Conservation (phyloP, 1,139 yeast genomes). For the Pichia sorboxylosa region DNA sequence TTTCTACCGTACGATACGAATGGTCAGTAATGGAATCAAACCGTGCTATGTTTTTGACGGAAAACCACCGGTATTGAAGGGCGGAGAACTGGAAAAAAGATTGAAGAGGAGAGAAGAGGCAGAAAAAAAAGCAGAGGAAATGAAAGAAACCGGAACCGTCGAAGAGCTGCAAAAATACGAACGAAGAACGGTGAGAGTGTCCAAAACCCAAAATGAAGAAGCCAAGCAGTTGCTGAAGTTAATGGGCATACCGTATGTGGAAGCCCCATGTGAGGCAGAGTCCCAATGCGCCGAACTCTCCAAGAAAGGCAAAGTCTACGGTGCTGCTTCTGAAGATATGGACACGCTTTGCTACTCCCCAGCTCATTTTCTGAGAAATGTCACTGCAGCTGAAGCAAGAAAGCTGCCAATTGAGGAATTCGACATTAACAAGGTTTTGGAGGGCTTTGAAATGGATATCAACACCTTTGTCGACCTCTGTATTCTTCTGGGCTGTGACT, state of each 20-base stretch:
- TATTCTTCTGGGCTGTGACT: constrained; percentile 90
- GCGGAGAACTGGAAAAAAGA: constrained; percentile 87
- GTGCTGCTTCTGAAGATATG: constrained; percentile 99
- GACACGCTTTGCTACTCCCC: constrained; percentile 91
- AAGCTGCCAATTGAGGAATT: constrained; percentile 89
- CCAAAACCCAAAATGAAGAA: constrained; percentile 86
- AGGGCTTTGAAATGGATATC: constrained; percentile 61
- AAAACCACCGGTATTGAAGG: constrained; percentile 80
- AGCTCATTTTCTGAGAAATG: constrained; percentile 70
- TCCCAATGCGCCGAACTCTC: constrained; percentile 97
- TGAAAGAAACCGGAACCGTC: constrained; percentile 69
- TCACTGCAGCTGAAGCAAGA: constrained; percentile 88
- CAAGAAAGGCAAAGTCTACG: constrained; percentile 77
- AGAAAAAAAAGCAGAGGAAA: constrained; percentile 54
- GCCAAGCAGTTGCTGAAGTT: constrained; percentile 66
- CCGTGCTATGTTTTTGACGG: constrained; percentile 97
- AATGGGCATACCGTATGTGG: constrained; percentile 92
- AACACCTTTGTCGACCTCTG: constrained; percentile 82
- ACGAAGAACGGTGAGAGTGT: constrained; percentile 78
- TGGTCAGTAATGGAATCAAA: constrained; percentile 84
- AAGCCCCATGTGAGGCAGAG: constrained; percentile 97
- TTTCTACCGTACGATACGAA: constrained; percentile 80
- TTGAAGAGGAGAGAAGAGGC: constrained; percentile 76
- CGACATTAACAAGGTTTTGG: constrained; percentile 53
- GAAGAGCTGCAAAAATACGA: constrained; percentile 71